Evolutionary conservation across 2,329 filamentous ascomycete genomes (phyloP).

Genomic region (Fusarium sp.): DNA sequence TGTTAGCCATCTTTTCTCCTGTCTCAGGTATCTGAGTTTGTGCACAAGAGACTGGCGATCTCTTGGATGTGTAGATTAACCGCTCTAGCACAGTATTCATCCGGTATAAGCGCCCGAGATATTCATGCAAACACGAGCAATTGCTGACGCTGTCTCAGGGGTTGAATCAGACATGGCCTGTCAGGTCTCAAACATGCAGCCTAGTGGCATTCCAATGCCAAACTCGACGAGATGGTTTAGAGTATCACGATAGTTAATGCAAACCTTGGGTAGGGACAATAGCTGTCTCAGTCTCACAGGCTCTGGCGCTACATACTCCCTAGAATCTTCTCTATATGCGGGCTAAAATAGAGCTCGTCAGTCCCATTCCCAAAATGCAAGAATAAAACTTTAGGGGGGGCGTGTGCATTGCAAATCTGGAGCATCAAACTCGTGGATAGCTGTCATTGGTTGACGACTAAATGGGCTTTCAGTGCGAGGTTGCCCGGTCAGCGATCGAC

Average conservation of each 20-base stretch:
- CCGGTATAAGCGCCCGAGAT: conserved; percentile 5
- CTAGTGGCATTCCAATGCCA: conserved; percentile 1
- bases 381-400: conserved; percentile 23
- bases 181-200: conserved; percentile 13
- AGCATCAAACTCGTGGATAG: conserved; percentile 27
- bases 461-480: conserved; percentile 16
- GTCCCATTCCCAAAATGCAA: conserved; percentile 15
- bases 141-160: conserved; percentile 15
- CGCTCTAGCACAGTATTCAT: neutral
- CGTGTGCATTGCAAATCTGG: conserved; percentile 28
- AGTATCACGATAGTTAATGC: conserved; percentile 3
- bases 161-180: neutral
- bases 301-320: neutral
- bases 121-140: conserved; percentile 15
- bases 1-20: neutral
- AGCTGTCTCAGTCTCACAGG: neutral
- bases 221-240: neutral
- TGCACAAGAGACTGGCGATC: conserved; percentile 15
- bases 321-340: conserved; percentile 20
- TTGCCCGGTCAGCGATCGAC: conserved; percentile 43
- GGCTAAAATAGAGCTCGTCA: conserved; percentile 16
- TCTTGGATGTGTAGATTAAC: neutral
- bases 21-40: conserved; percentile 31
- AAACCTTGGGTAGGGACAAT: neutral
- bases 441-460: conserved; percentile 31